Conservation (phyloP, 352 stramenopile species). For the Halophytophthora batemanensis region DNA sequence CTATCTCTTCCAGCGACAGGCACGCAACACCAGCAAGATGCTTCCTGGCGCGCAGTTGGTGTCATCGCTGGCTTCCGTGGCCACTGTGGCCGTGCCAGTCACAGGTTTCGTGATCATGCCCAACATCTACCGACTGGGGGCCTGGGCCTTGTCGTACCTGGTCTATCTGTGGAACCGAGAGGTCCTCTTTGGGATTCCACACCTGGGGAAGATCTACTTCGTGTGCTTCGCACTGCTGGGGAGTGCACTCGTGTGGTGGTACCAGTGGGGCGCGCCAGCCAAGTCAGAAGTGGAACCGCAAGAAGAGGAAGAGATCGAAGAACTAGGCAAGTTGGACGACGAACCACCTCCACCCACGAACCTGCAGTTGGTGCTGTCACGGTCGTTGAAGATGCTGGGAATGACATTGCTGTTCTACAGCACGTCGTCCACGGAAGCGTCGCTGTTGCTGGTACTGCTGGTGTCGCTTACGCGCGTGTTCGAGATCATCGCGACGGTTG, state of each 20-base stretch:
- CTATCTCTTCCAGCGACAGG: conserved; percentile 80
- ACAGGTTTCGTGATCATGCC: conserved; percentile 78
- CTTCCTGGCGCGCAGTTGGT: conserved; percentile 68
- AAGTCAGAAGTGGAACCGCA: conserved; percentile 43
- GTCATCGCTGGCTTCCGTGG: conserved; percentile 61
- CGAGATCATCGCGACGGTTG: conserved; percentile 58
- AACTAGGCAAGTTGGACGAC: conserved; percentile 66
- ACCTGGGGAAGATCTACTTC: conserved; percentile 87
- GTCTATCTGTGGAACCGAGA: conserved; percentile 68
- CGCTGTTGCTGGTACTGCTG: conserved; percentile 64
- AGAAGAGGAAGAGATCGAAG: conserved; percentile 61
- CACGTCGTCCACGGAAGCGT: conserved; percentile 77
- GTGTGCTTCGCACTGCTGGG: conserved; percentile 72
- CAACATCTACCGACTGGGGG: conserved; percentile 59
- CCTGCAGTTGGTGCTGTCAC: conserved; percentile 59
- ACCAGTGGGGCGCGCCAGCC: conserved; percentile 71
- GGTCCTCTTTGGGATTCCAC: conserved; percentile 66
- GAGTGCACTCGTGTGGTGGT: conserved; percentile 79
- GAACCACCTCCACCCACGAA: conserved; percentile 53
- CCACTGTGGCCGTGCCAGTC: conserved; percentile 69
- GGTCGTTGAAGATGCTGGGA: conserved; percentile 52
- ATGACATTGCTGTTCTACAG: conserved; percentile 77
- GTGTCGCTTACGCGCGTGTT: conserved; percentile 71
- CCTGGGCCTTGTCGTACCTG: conserved; percentile 60
- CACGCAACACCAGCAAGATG: conserved; percentile 61